Base-by-base conservation (phyloP, 768 basidiomycete species). In the Suillus subluteus region DNA sequence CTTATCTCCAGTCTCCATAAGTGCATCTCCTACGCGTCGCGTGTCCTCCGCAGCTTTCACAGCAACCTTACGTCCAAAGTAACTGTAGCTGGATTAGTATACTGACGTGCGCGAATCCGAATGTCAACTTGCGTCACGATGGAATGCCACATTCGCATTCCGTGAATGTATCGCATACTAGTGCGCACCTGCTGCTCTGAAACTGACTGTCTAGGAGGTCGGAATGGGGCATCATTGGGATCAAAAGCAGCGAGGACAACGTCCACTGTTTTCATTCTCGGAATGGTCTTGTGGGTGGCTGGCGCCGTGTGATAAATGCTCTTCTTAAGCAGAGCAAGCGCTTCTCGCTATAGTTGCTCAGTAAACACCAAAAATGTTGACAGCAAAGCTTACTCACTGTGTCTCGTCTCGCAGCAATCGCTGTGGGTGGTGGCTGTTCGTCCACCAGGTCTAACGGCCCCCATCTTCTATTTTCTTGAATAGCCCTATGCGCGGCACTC, bases 321-420 rank as follows among this genome's bases (percentile, higher is more conserved):
- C 78, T 84, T 87, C 79, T 83, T 86, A 50, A 87, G 68, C 16
- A 89, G 75, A 8, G 86, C 86, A 6, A 88, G 72, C 11, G 86
- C 80, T 65, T 88, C 88, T 23, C 75, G 79, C 88, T 89, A 48
- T 35, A 64, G 37, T 18, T 21, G 16, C 26, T 43, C 26, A 6
- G 26, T 46, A 32, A 62, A 44, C 55, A 64, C 50, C 21, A 3
- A 12, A 18, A 48, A n/a, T 13, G 15, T 3, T 11, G 21, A 11
- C 18, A 40, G 48, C 18, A 65, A 56, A 13, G 6, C 11, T 38
- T 16, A 70, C 84, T 63, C 64, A 84, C 88, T 38, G 90, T 92
- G 70, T 95, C 91, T 54, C 85, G 79, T 50, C 92, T 80, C 13
- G 84, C 87, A 9, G 88, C 91, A 64, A 94, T 91, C 3, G 90